phyloP scores from a whole-genome alignment of 345 rosid species.

The Leavenworthia alabamica region DNA sequence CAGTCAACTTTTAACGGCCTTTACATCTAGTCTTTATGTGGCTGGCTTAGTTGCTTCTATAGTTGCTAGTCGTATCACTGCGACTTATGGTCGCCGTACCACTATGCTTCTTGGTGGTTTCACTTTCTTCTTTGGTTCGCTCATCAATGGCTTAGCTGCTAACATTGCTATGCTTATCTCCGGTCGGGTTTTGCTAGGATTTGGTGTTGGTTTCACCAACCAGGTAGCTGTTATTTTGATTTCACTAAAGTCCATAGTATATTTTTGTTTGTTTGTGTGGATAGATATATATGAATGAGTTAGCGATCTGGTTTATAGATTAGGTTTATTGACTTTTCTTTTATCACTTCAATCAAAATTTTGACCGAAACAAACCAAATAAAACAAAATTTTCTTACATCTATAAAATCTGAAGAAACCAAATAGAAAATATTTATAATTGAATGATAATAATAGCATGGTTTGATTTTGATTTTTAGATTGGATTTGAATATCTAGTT shows the following conservation, averaged over 20 bases:
- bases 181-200: slow-evolving; percentile 78
- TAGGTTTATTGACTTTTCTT: not conserved
- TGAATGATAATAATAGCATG: too few relatives aligned
- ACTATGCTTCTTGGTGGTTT: slow-evolving; percentile 65
- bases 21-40: slow-evolving; percentile 73
- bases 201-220: slow-evolving; percentile 90
- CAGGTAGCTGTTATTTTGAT: slow-evolving; percentile 38
- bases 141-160: slow-evolving; percentile 64
- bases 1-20: slow-evolving; percentile 56
- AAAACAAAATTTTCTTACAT: not conserved
- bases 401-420: not conserved
- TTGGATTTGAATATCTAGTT: too few relatives aligned
- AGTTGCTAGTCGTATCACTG: slow-evolving; percentile 58
- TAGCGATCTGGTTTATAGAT: not conserved
- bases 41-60: slow-evolving; percentile 69
- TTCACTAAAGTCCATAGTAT: not conserved
- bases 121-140: slow-evolving; percentile 65
- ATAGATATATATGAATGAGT: not conserved
- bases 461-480: too few relatives aligned
- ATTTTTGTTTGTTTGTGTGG: not conserved
- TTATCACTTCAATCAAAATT: not conserved
- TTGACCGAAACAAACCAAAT: too few relatives aligned
- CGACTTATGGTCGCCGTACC: slow-evolving; percentile 53
- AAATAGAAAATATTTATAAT: too few relatives aligned
- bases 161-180: slow-evolving; percentile 66